Evolutionary conservation across 257 asterid species (phyloP).

Genomic region (Cinchona pubescens): DNA sequence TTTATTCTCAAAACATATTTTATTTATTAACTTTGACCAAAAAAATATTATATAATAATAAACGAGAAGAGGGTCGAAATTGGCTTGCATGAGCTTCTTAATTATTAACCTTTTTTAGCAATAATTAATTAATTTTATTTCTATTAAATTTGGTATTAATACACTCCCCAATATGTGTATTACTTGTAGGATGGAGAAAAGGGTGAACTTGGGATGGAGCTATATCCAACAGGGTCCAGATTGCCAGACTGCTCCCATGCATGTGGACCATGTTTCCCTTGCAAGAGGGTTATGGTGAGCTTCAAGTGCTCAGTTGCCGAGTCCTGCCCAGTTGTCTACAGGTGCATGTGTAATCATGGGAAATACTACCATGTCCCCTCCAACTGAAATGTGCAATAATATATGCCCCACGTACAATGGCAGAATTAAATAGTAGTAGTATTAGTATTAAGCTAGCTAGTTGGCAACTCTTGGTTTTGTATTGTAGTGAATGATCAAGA

Average conservation of each 20-base stretch:
- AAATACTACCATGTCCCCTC: slow-evolving; percentile 89
- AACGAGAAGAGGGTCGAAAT: too few relatives aligned
- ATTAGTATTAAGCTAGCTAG: not conserved
- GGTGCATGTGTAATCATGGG: slow-evolving; percentile 91
- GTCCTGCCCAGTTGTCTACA: slow-evolving; percentile 90
- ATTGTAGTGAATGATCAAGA: too few relatives aligned
- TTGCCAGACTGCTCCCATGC: slow-evolving; percentile 91
- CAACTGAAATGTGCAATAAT: slow-evolving; percentile 31
- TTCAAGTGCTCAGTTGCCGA: slow-evolving; percentile 64
- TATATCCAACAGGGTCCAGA: slow-evolving; percentile 86
- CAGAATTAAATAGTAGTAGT: too few relatives aligned
- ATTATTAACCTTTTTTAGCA: too few relatives aligned
- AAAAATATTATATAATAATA: too few relatives aligned
- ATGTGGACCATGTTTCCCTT: slow-evolving; percentile 80
- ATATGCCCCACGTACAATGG: too few relatives aligned
- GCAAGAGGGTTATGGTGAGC: slow-evolving; percentile 86
- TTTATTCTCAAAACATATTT: too few relatives aligned
- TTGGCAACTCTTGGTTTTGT: not conserved
- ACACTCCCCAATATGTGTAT: not conserved
- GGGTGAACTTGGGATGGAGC: slow-evolving; percentile 57
- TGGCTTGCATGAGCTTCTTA: too few relatives aligned
- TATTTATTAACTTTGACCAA: too few relatives aligned
- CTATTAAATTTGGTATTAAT: too few relatives aligned
- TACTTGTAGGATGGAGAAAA: slow-evolving; percentile 39
- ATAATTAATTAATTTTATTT: too few relatives aligned